Conservation (phyloP, 768 basidiomycete genomes). For the Auriculariales sp. region DNA sequence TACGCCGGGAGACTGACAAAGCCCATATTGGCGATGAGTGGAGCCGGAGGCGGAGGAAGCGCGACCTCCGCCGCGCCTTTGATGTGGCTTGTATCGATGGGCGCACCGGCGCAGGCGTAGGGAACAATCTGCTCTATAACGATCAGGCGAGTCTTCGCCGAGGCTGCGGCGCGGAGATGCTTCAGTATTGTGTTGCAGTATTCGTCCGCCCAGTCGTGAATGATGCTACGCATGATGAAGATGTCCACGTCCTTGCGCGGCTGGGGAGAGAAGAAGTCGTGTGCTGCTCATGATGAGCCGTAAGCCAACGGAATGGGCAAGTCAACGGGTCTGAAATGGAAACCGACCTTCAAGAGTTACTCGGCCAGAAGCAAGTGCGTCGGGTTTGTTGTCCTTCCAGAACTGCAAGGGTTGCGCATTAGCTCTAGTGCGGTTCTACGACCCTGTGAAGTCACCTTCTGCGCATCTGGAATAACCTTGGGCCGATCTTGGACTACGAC, state of each 20-base stretch:
- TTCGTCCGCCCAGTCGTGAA: conserved; percentile 10
- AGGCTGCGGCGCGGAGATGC: conserved; percentile 4
- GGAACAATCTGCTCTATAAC: conserved; percentile 5
- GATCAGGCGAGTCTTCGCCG: conserved; percentile 4
- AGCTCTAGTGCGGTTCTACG: neutral
- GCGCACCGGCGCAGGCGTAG: conserved; percentile 4
- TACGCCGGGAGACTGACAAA: conserved; percentile 7
- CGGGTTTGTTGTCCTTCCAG: neutral
- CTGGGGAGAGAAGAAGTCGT: neutral
- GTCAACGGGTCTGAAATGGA: neutral
- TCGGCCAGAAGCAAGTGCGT: conserved; percentile 1
- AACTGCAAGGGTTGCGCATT: neutral
- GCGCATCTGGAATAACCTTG: conserved; percentile 8
- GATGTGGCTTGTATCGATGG: neutral
- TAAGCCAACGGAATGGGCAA: conserved; percentile 4
- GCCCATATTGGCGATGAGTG: conserved; percentile 14
- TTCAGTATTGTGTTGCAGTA: conserved; percentile 4
- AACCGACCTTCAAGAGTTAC: conserved; percentile 5
- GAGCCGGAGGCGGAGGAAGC: conserved; percentile 10
- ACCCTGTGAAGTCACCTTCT: neutral
- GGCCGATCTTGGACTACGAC: conserved; percentile 11
- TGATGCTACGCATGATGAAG: conserved; percentile 6
- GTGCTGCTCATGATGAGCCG: conserved; percentile 12
- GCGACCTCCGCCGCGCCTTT: neutral
- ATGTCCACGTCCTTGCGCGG: neutral